Percentiles rank a stretch among this genome's conserved stretches.
Evolutionary conservation across 495 filamentous ascomycete species (phyloP).

Genomic region (Tuber melanosporum): DNA sequence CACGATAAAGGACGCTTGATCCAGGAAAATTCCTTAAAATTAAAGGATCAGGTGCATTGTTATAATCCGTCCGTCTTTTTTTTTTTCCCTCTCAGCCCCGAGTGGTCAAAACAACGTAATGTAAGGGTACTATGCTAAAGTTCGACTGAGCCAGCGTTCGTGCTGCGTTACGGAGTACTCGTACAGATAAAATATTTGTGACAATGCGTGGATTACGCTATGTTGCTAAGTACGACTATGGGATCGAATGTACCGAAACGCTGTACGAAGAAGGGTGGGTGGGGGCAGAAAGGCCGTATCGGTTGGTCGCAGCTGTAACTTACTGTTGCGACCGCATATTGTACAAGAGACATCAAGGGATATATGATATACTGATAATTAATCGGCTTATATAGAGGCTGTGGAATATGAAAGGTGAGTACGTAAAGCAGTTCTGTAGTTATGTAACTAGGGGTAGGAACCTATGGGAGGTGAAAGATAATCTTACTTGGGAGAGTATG

Average conservation of each 20-base stretch:
- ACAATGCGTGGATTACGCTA: background rate
- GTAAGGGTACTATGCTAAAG: background rate
- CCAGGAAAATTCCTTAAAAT: background rate
- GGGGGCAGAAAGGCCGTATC: background rate
- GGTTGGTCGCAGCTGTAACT: conserved; percentile 5
- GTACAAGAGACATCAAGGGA: conserved; percentile 1
- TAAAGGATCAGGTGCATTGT: background rate
- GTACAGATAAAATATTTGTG: background rate
- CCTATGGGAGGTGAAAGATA: background rate
- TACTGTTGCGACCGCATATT: background rate
- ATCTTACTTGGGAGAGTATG: background rate
- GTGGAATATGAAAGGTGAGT: background rate
- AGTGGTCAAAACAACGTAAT: background rate
- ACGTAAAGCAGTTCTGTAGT: conserved; percentile 5
- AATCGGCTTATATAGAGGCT: conserved; percentile 5
- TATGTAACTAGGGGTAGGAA: conserved; percentile 26
- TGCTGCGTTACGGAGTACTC: background rate
- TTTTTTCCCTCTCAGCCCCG: background rate
- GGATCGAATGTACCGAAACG: background rate
- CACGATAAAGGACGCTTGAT: background rate
- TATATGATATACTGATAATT: conserved; percentile 5
- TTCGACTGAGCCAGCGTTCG: background rate
- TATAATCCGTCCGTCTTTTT: background rate
- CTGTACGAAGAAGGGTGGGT: conserved; percentile 7
- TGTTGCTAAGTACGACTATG: background rate